phyloP scores from a whole-genome alignment of 2,329 filamentous ascomycete genomes.

The Trichophyton benhamiae region DNA sequence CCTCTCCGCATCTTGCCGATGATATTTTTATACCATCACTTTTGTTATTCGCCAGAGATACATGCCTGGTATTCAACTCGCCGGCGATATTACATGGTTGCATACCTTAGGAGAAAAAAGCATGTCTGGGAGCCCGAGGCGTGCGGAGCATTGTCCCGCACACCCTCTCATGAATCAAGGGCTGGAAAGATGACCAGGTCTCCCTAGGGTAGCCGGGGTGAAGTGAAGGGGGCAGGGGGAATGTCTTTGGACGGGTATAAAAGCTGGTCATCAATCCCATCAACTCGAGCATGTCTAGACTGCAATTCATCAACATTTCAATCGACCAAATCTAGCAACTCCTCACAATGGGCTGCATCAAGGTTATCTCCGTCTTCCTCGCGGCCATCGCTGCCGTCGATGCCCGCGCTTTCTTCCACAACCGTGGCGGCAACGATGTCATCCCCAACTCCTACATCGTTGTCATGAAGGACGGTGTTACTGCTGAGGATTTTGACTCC shows the following conservation, averaged over 20 bases:
- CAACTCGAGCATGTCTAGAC: not conserved
- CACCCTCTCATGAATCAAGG: not conserved
- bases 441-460: constrained; percentile 13
- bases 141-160: constrained; percentile 2
- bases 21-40: not conserved
- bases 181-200: not conserved
- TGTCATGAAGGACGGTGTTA: constrained; percentile 13
- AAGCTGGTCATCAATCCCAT: not conserved
- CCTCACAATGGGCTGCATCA: constrained; percentile 11
- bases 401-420: constrained; percentile 9
- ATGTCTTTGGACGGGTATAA: not conserved
- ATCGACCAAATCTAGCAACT: not conserved
- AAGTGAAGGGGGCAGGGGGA: not conserved
- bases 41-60: not conserved
- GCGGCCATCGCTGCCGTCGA: constrained; percentile 8
- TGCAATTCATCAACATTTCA: not conserved
- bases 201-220: not conserved
- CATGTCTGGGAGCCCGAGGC: not conserved
- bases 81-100: not conserved
- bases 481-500: constrained; percentile 8
- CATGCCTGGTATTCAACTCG: not conserved
- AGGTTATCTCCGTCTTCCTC: constrained; percentile 10
- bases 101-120: not conserved
- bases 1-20: constrained; percentile 3
- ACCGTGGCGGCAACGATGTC: constrained; percentile 7